Base-by-base conservation (phyloP, 805 yeast species). In the Hanseniaspora pseudoguilliermondii region DNA sequence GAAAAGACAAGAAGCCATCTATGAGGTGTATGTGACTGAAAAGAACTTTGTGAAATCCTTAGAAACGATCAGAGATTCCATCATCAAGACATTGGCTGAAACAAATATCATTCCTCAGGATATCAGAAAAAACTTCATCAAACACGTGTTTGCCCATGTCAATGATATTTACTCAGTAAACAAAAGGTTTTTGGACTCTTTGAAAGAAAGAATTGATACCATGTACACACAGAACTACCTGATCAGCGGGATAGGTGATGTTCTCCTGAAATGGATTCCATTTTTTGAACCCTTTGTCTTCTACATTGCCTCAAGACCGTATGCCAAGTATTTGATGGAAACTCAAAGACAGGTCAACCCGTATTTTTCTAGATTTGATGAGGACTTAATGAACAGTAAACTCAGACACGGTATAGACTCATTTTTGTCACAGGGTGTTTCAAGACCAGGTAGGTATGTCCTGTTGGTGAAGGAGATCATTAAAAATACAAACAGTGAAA, bases 391-490 rank as follows among this genome's bases (percentile, higher is more conserved):
- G 86, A 89, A 70, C 80, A 91, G 71, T 21, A 61, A 68, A 15
- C 57, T 69, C 47, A 64, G 72, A 56, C 72, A 69, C 57, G 97
- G 95, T 69, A 82, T 93, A 54, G 86, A 91, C 27, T 93, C 97
- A 0, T 93, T 89, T 64, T 75, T 93, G 60, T 87, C 96, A 7
- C 95, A 91, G 65, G 97, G 97, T 52, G 90, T 95, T 2, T 89
- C 96, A 16, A 79, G 98, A 66, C 89, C 96, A 35, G 97, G 97
- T 10, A 76, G 97, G 61, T 93, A 93, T 70, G 96, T 95, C 60
- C 72, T 93, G 50, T 74, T 93, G 57, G 74, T 91, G 23, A 83
- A 80, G 57, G 93, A 91, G 49, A 86, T 93, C 38, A 73, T 87
- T 60, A 91, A 93, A 66, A 79, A 81, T 60, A 89, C 97, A 0